Percentiles rank a stretch among this genome's conserved stretches.
Evolutionary conservation across 2,329 filamentous ascomycete species (phyloP).

Genomic region (Xylaria sp.): DNA sequence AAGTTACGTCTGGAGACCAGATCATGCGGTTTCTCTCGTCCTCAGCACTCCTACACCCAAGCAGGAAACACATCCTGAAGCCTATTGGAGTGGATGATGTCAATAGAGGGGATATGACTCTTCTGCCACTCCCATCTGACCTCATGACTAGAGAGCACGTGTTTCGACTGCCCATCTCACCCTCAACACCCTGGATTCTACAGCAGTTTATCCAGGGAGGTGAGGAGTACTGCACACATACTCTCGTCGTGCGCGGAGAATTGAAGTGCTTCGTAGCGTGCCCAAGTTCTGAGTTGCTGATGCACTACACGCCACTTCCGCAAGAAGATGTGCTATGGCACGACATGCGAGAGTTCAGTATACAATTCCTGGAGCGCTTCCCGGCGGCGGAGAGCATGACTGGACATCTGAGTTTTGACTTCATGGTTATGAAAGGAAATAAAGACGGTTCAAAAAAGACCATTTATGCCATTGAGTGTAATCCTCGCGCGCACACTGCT

Average conservation of each 20-base stretch:
- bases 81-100: slow-evolving; percentile 71
- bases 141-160: slow-evolving; percentile 67
- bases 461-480: slow-evolving; percentile 77
- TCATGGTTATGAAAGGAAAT: slow-evolving; percentile 61
- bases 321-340: slow-evolving; percentile 63
- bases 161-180: slow-evolving; percentile 64
- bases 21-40: slow-evolving; percentile 63
- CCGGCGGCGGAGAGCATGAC: slow-evolving; percentile 61
- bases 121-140: slow-evolving; percentile 67
- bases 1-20: slow-evolving; percentile 64
- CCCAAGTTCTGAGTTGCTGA: slow-evolving; percentile 69
- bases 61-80: slow-evolving; percentile 72
- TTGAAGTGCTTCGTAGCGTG: slow-evolving; percentile 76
- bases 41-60: slow-evolving; percentile 41
- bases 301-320: slow-evolving; percentile 73
- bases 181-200: slow-evolving; percentile 70
- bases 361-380: slow-evolving; percentile 63
- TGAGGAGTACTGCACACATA: slow-evolving; percentile 77
- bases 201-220: slow-evolving; percentile 73
- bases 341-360: slow-evolving; percentile 74
- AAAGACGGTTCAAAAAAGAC: slow-evolving; percentile 47
- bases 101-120: slow-evolving; percentile 69
- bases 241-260: slow-evolving; percentile 72
- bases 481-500: slow-evolving; percentile 76
- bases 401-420: slow-evolving; percentile 78